phyloP scores from a whole-genome alignment of 2,329 filamentous ascomycete genomes.

The Ceratocystis eucalypticola region DNA sequence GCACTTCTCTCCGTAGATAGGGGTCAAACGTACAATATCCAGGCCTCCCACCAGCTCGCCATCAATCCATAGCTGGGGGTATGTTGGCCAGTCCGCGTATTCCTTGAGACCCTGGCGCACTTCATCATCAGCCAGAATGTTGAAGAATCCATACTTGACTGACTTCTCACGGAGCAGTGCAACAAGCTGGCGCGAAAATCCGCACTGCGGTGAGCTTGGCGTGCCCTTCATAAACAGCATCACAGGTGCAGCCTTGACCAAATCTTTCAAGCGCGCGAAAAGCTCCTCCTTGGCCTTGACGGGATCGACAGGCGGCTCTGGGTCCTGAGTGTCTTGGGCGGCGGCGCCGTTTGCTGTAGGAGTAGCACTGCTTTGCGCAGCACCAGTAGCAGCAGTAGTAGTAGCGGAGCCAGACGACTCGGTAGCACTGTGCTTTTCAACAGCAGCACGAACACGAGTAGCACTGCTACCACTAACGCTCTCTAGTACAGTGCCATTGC shows the following conservation, averaged over 20 bases:
- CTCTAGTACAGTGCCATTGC: constrained; percentile 62
- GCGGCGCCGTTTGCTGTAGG: constrained; percentile 25
- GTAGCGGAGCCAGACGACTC: constrained; percentile 23
- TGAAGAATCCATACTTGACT: constrained; percentile 97
- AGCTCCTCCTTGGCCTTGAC: constrained; percentile 68
- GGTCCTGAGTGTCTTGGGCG: neutral
- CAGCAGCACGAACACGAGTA: constrained; percentile 66
- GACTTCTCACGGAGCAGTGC: constrained; percentile 73
- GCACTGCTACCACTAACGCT: constrained; percentile 84
- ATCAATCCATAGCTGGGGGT: constrained; percentile 83
- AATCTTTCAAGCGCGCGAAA: constrained; percentile 61
- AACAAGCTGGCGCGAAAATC: constrained; percentile 85
- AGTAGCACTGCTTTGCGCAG: constrained; percentile 28
- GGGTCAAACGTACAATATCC: constrained; percentile 64
- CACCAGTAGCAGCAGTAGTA: constrained; percentile 26
- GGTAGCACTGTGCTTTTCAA: constrained; percentile 59
- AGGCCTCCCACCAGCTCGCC: constrained; percentile 86
- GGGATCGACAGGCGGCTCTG: constrained; percentile 31
- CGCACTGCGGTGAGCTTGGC: constrained; percentile 72
- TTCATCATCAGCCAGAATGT: constrained; percentile 94
- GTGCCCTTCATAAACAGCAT: constrained; percentile 89
- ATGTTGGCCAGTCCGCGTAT: constrained; percentile 97
- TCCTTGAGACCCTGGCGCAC: constrained; percentile 93
- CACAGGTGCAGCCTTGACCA: constrained; percentile 89
- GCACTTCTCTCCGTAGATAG: no score